Evolutionary conservation across 2,329 filamentous ascomycete genomes (phyloP), one percentile per base, ranked within the genome.

Genomic region (Cytospora chrysosperma): DNA sequence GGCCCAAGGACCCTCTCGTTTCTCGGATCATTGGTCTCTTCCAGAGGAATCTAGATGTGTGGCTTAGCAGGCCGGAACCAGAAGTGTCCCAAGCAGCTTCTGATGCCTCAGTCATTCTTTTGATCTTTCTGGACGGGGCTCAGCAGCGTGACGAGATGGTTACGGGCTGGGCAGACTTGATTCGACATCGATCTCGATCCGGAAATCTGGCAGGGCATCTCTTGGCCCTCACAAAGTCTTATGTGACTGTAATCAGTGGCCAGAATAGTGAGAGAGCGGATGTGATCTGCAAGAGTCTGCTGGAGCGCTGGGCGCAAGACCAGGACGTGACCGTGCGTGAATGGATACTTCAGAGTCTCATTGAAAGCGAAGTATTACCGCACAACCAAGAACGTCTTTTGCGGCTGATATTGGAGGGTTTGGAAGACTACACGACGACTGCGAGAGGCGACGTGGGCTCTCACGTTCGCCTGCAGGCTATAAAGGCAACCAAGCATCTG

Each of bases 351-450:
- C 80, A 83, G 64, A 84, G 82, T 56, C 74, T 89, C 30, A 74
- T 79, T 1, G 76, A 76, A 37, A 82, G 80, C 62, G 75, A 75
- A 7, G 72, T 83, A 5, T 72, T 86, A 4, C 73, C 70, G 43
- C 71, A 78, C 30, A 76, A 78, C 50, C 72, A 77, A 4, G 67
- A 69, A 6, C 69, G 70, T 3, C 82, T 87, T 63, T 65, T 84
- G 1, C 69, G 71, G 0, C 67, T 86, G 1, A 74, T 89, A 10
- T 71, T 75, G 0, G 82, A 83, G 49, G 86, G 88, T 0, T 76
- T 99, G 30, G 89, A 94, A 68, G 93, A 99, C 73, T 98, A 98
- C 72, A 96, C 92, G 0, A 93, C 92, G 4, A 94, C 92, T 68
- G 88, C 93, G 17, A 83, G 93, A 62, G 95, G 95, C 19, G 95